A percentile compares a stretch with the other conserved stretches of the same genome.
These are phyloP conservation scores for Scenedesmus sp. DNA, from an alignment of 163 green algal genomes.

Conservation along the genomic window DNA sequence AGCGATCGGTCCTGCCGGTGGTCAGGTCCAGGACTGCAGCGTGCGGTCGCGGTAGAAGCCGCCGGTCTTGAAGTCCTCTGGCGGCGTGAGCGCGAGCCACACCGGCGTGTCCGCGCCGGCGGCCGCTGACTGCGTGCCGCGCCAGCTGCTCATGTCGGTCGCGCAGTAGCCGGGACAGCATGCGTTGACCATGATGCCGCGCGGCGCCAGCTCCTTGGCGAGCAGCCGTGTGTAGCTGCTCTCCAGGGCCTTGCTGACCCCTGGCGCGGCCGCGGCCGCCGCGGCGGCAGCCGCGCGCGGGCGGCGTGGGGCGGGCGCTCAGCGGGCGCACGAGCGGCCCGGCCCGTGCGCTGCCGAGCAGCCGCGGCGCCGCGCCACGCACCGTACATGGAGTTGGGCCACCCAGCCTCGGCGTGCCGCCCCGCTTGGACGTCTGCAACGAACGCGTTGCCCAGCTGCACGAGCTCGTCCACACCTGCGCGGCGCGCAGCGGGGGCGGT, in stretches of 20 bases:
- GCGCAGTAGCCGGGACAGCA: slow-evolving; percentile 62
- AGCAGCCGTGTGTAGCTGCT: slow-evolving; percentile 67
- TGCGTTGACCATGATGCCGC: slow-evolving; percentile 59
- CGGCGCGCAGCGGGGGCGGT: neutral
- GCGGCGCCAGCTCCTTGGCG: slow-evolving; percentile 52
- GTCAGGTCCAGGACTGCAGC: too few species aligned
- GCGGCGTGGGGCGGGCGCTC: too few species aligned
- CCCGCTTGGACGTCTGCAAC: slow-evolving; percentile 56
- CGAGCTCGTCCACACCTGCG: slow-evolving; percentile 49
- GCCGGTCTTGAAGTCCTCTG: slow-evolving; percentile 36
- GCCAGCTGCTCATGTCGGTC: slow-evolving; percentile 60
- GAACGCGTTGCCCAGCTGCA: slow-evolving; percentile 56
- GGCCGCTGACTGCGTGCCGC: slow-evolving; percentile 48
- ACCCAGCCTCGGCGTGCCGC: slow-evolving; percentile 52
- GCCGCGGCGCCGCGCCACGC: neutral
- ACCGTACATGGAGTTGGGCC: slow-evolving; percentile 59
- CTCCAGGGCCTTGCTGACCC: slow-evolving; percentile 45
- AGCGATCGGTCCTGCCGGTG: too few species aligned
- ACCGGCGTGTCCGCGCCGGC: slow-evolving; percentile 68
- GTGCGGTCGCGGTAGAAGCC: slow-evolving; percentile 52
- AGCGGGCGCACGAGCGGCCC: neutral
- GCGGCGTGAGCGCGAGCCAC: slow-evolving; percentile 58
- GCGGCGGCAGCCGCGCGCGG: neutral
- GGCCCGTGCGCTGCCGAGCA: neutral
- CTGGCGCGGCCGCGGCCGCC: slow-evolving; percentile 3